Base-by-base conservation (phyloP, 192 early-diverging fungal genomes). In the Linnemannia hyalina region DNA sequence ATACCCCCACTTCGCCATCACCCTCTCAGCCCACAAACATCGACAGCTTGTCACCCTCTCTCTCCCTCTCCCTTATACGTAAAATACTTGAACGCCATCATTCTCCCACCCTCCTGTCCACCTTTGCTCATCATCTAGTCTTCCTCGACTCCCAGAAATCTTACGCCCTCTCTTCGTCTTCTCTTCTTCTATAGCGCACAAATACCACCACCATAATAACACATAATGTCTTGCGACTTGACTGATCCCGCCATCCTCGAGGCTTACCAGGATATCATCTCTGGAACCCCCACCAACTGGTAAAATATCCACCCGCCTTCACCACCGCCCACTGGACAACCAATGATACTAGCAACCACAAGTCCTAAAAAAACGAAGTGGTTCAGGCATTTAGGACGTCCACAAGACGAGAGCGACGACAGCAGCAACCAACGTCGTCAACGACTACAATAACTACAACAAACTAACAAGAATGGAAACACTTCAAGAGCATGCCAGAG, bases 221-320 rank as follows among this genome's bases (percentile, higher is more conserved):
- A 47, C 76, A 86, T 65, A 87, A 92, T 92, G 91, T 92, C 91
- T 76, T 94, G 93, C 88, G 92, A 94, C 85, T 85, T 94, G 76
- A 89, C 90, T 82, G 92, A 94, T 83, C 89, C 92, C 73, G 84
- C 71, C 57, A 94, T 93, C 77, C 76, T 89, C 55, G 79, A 88
- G 80, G 90, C 92, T 42, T 94, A 94, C 82, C 83, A 90, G n/a
- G 90, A 88, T 73, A 91, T 94, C 74, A 80, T 90, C 46, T 78
- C 86, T 41, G 91, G 90, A 52, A 77, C 90, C 18, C 85, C 80
- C 26, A 94, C 91, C 68, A 90, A 94, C 84, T 94, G 93, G 93
- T 94, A 89, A 76, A 38, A 15, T 42, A 52, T 40, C 38, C 35
- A n/a, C 63, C 10, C 23, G 22, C 18, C n/a, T 55, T n/a, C n/a